Evolutionary conservation across 164 flowering plant genomes (phyloP), one percentile per base, ranked within the genome.

Genomic region (Annona cherimola): DNA sequence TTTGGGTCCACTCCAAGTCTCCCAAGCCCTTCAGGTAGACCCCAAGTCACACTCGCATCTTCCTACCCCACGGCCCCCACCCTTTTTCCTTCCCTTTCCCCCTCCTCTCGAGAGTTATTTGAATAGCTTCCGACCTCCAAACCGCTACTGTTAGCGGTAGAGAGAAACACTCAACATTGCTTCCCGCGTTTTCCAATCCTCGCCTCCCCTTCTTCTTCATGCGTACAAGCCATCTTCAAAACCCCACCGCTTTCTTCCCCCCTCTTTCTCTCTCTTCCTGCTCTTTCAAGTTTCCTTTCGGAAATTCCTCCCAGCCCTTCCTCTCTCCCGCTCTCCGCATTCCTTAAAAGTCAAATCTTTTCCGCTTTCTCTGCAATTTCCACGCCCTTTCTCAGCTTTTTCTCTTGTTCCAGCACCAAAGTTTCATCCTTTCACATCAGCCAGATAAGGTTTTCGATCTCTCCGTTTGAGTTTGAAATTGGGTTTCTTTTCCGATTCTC

Each of bases 181-280:
- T 73, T 73, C 63, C 76, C 73, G 74, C 73, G 70, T 73, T 77
- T 69, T 73, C 72, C 75, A 64, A 60, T 54, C 54, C 35, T 41
- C 65, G 19, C 63, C 60, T 16, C 40, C 55, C 62, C 70, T 26
- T 45, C 35, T 77, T 40, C 61, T 67, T 73, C 69, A 77, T 77
- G 79, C 74, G 79, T 77, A 66, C 76, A 77, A 77, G 79, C 54
- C 75, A 61, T 63, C 41, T 43, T 41, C 71, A 74, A 44, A 12
- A 62, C 62, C 4, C 61, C 55, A 14, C 61, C 55, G 18, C 20
- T 42, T 9, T 19, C 35, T 44, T 57, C 57, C 44, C 39, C 45
- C 55, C n/a, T 66, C 66, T 19, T 54, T 45, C 35, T 40, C 60
- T 46, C 26, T 20, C 35, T 57, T 6, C 41, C 20, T 61, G 35